Evolutionary conservation across 2,329 filamentous ascomycete species (phyloP).

Genomic region (Cordyceps cateniannulata): DNA sequence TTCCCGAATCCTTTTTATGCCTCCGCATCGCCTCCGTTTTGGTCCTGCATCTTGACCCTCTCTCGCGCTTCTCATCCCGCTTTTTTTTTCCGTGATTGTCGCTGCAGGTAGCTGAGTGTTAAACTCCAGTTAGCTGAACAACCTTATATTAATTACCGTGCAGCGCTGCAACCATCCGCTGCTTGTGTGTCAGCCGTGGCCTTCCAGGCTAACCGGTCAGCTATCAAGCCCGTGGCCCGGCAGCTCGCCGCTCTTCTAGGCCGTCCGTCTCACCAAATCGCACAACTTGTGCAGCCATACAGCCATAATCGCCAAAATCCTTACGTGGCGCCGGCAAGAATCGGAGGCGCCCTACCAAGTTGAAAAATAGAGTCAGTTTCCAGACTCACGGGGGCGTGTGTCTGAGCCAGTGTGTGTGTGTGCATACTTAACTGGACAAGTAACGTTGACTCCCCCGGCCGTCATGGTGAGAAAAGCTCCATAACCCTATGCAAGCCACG

Average conservation of each 20-base stretch:
- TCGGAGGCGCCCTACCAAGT: background rate
- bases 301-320: slow-evolving; percentile 3
- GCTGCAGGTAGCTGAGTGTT: slow-evolving; percentile 2
- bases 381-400: background rate
- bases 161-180: background rate
- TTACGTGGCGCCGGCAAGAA: background rate
- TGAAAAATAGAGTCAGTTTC: background rate
- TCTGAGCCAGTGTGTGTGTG: background rate
- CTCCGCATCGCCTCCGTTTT: background rate
- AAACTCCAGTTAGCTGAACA: background rate
- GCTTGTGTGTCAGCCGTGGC: background rate
- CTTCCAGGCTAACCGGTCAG: background rate
- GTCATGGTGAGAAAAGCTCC: slow-evolving; percentile 3
- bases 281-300: background rate
- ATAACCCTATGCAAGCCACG: slow-evolving; percentile 4
- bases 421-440: background rate
- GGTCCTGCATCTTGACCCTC: background rate
- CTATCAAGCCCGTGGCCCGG: background rate
- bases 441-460: background rate
- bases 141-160: background rate
- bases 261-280: background rate
- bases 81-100: background rate
- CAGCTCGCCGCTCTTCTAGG: background rate
- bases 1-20: background rate
- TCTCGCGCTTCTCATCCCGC: background rate